Conservation (phyloP, 306 rosid genomes). For the Quercus bicolor region DNA sequence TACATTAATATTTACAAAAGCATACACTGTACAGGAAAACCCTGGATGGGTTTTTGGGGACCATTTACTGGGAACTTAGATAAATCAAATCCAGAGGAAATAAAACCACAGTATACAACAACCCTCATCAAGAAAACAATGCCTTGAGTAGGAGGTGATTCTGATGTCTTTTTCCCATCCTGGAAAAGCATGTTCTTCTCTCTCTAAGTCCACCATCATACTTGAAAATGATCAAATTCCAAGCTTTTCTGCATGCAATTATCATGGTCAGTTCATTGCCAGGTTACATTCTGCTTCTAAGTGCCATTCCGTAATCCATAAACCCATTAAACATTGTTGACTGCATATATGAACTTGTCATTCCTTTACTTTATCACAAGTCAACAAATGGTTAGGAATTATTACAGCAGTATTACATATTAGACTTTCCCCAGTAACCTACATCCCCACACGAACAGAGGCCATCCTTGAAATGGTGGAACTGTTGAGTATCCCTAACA, state of each 20-base stretch:
- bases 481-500: conserved; percentile 70
- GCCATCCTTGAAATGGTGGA: conserved; percentile 91
- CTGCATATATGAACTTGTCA: conserved; percentile 10
- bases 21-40: background rate
- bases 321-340: conserved; percentile 1
- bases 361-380: conserved; percentile 12
- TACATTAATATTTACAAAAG: background rate
- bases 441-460: conserved; percentile 80
- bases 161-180: background rate
- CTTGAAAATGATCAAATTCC: background rate
- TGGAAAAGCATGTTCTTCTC: background rate
- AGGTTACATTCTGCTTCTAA: background rate
- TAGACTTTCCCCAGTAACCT: conserved; percentile 42
- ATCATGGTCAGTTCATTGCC: background rate
- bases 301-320: conserved; percentile 4
- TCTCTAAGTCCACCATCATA: background rate
- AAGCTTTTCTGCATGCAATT: background rate
- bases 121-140: background rate
- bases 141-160: background rate
- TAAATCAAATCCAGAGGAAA: background rate
- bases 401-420: conserved; percentile 21
- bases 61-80: background rate
- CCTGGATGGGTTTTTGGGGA: too few species aligned
- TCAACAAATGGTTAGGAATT: conserved; percentile 15
- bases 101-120: background rate